Base-by-base conservation (phyloP, 306 rosid species). In the Cicer judaicum region DNA sequence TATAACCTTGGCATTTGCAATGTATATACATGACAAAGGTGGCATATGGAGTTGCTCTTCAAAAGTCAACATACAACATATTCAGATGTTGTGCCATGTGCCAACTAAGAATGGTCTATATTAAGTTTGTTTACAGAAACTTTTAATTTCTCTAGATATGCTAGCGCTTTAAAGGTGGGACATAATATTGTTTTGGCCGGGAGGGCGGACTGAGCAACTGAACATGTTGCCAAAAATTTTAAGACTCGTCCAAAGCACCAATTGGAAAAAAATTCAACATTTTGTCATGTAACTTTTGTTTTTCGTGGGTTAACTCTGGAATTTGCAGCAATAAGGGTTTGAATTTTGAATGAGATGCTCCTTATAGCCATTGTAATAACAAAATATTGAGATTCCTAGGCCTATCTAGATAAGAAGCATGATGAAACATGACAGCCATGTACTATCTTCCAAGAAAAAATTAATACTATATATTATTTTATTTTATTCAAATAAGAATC, bases 391-490 rank as follows among this genome's bases (percentile, higher is more conserved):
- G 52, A 64, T 57, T 70, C 54, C 64, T 49, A 41, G 68, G 67
- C 72, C 62, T 16, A 72, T 67, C 79, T 42, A 57, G 39, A 64
- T 38, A 46, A 19, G 69, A 49, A 68, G 59, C 79, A 52, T 19
- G 59, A 43, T 5, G 49, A 42, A 54, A 59, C 55, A 19, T 70
- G 74, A 38, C 46, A 71, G 55, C 70, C 57, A 44, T 21, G 41
- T 53, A 60, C 72, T 73, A 68, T 44, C 49, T 53, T 80, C 66
- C 67, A 54, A 72, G 60, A 62, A 24, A 44, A 67, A 75, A 80
- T 44, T 48, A 74, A 47, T 29, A 29, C 36, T 29, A 3, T 15
- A 16, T 10, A 49, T 9, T n/a, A 49, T 21, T 18, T 29, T 29
- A 2, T 24, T 29, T 4, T 29, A 4, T 29, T 29, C 36, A 36